Conservation (phyloP, 2,329 filamentous ascomycete species). For the Stachybotrys chlorohalonatus region DNA sequence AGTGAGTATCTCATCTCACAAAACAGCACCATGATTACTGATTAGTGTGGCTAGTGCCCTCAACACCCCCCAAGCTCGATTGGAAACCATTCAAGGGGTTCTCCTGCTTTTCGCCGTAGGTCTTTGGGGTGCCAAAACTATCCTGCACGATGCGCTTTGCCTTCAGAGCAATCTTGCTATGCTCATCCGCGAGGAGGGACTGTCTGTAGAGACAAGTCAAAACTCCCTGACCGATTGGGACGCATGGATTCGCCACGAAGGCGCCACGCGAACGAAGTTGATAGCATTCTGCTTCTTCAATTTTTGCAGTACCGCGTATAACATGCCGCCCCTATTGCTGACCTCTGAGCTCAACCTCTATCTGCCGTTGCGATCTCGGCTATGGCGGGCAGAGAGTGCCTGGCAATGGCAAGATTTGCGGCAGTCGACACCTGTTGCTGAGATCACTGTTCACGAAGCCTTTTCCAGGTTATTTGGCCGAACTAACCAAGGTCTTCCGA, state of each 20-base stretch:
- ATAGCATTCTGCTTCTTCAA: conserved; percentile 56
- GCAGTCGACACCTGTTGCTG: conserved; percentile 38
- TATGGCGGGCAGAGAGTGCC: conserved; percentile 48
- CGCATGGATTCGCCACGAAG: conserved; percentile 49
- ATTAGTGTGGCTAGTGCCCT: conserved; percentile 32
- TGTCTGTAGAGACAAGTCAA: conserved; percentile 38
- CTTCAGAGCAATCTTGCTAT: conserved; percentile 50
- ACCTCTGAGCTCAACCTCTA: conserved; percentile 49
- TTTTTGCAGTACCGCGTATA: conserved; percentile 52
- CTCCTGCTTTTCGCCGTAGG: conserved; percentile 52
- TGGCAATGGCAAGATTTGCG: conserved; percentile 54
- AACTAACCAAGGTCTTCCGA: conserved; percentile 35
- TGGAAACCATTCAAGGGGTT: conserved; percentile 58
- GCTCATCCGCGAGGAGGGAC: conserved; percentile 49
- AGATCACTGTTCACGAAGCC: conserved; percentile 47
- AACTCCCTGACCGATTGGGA: conserved; percentile 44
- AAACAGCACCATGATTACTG: neutral
- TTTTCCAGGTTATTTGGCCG: conserved; percentile 47
- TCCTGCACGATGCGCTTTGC: conserved; percentile 50
- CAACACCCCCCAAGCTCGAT: conserved; percentile 48
- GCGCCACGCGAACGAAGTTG: conserved; percentile 48
- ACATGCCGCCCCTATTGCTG: conserved; percentile 48
- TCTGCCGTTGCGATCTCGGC: conserved; percentile 43
- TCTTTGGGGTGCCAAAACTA: conserved; percentile 52
- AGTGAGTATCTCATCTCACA: conserved; percentile 32